Evolutionary conservation across 306 rosid species (phyloP), one percentile per base, ranked within the genome.

Genomic region (apple (Malus domestica)): DNA sequence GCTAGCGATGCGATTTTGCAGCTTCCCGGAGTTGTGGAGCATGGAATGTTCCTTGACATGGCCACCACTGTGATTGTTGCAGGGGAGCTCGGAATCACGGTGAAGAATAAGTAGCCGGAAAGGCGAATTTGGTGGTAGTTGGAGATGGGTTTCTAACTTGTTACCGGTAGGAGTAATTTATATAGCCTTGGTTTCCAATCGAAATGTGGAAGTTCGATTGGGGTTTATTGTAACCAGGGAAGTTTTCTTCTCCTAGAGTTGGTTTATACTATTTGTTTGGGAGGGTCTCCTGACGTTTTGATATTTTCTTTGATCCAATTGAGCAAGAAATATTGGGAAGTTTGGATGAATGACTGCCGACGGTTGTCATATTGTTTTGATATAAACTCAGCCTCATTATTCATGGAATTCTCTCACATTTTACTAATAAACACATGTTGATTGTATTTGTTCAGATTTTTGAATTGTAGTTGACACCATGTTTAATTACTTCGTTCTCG

Each of bases 31-130:
- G 98, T 90, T 67, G 98, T 91, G 32, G 98, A 93, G 86, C 98
- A 93, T 77, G 96, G 98, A 4, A 93, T 93, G 98, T 93, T 93
- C 66, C 68, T 93, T 62, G 91, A 86, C 30, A 86, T 93, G 98
- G 96, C 98, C 0, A 90, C 97, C 2, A 91, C 98, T 18, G 91
- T 93, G 40, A 93, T 93, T 68, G 87, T 93, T 49, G 98, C 98
- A 30, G 92, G 93, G 35, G 96, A 93, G 76, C 87, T 91, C 25
- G 98, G 98, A 5, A 58, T 91, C 19, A 87, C 84, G 6, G 91
- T 93, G 72, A 85, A 89, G 81, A 67, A 86, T 54, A 93, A 89
- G 82, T 84, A 83, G 79, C 72, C 44, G 68, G 30, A 40, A 23
- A 5, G 58, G 9, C 14, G 13, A 19, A 54, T 12, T 8, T 4